These are phyloP conservation scores for Mycena crocata DNA, from an alignment of 768 basidiomycete species.

Conservation along the genomic window DNA sequence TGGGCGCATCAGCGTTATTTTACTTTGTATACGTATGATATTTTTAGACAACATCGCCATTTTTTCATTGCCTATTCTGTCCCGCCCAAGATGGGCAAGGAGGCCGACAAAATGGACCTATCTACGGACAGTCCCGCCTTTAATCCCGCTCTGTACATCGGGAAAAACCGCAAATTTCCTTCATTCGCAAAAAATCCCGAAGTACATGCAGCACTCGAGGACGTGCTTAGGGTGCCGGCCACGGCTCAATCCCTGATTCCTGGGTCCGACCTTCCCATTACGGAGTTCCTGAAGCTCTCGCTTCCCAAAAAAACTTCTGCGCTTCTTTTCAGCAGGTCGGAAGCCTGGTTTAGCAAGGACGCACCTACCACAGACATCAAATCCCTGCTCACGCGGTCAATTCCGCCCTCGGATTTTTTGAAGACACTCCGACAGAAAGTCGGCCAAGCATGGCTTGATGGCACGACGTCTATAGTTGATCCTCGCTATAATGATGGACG, in stretches of 20 bases:
- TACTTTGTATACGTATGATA: constrained; percentile 7
- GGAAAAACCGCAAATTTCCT: neutral
- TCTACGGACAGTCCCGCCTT: constrained; percentile 2
- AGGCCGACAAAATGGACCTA: neutral
- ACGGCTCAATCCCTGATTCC: neutral
- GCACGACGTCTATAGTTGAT: neutral
- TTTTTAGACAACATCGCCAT: neutral
- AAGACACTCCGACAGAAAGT: neutral
- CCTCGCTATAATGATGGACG: constrained; percentile 3
- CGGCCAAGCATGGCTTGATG: constrained; percentile 3
- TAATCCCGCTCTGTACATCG: neutral
- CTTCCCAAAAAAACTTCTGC: neutral
- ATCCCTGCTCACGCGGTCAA: neutral
- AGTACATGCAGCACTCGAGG: too few species aligned
- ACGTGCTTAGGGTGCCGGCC: neutral
- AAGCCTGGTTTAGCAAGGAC: constrained; percentile 6
- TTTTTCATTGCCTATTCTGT: neutral
- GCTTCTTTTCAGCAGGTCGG: neutral
- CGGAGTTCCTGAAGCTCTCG: neutral
- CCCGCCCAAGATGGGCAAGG: neutral
- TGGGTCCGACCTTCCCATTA: neutral
- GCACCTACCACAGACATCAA: neutral
- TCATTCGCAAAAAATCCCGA: neutral
- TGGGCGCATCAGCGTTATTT: neutral
- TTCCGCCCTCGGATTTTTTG: neutral